Percentiles rank a stretch among this genome's conserved stretches.
Conservation (phyloP, 306 rosid species). For the Sophora flavescens region DNA sequence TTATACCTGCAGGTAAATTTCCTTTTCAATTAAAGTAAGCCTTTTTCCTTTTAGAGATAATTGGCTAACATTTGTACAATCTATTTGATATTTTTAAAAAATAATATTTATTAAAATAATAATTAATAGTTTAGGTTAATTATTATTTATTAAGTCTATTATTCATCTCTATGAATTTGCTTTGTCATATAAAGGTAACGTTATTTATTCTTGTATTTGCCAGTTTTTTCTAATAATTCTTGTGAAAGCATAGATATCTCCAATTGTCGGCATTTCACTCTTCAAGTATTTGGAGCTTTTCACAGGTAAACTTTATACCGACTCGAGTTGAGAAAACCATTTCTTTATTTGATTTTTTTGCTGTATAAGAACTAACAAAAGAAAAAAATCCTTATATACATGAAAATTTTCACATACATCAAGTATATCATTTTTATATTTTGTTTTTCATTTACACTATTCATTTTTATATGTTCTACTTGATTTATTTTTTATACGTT, state of each 20-base stretch:
- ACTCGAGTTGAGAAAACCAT: too few relatives aligned
- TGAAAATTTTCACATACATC: too few relatives aligned
- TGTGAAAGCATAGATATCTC: background rate
- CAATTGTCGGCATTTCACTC: background rate
- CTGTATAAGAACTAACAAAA: too few relatives aligned
- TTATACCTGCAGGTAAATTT: too few relatives aligned
- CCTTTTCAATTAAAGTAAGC: background rate
- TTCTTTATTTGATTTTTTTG: too few relatives aligned
- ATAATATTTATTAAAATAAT: background rate
- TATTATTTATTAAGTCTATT: background rate
- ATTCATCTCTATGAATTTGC: background rate
- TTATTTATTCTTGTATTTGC: background rate
- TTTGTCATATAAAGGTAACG: background rate
- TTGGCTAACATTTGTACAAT: background rate
- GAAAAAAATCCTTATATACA: too few relatives aligned
- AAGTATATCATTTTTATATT: too few relatives aligned
- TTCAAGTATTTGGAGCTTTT: background rate
- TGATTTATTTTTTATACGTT: too few relatives aligned
- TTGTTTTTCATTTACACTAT: too few relatives aligned
- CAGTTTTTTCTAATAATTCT: background rate
- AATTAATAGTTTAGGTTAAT: background rate
- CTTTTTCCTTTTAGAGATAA: background rate
- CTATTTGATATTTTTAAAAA: background rate
- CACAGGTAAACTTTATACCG: background rate
- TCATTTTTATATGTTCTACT: too few relatives aligned